These are phyloP conservation scores for Malassezia cuniculi DNA, from an alignment of 1,284 basidiomycete species.

Conservation along the genomic window DNA sequence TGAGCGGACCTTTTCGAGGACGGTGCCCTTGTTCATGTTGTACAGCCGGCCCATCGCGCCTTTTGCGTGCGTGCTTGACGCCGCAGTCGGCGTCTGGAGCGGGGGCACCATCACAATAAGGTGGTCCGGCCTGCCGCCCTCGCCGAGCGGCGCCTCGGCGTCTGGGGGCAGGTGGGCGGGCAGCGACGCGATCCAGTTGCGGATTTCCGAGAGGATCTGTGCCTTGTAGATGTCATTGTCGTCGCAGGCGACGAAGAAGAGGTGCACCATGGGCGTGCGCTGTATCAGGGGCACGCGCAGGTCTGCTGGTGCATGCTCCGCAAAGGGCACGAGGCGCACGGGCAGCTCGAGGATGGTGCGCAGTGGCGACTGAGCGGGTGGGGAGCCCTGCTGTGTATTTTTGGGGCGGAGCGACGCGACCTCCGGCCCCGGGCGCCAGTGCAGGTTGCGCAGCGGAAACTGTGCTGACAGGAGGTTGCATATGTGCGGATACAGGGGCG, in stretches of 20 bases:
- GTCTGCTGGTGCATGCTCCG: not conserved
- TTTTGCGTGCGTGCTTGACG: conserved; percentile 4
- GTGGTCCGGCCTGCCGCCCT: conserved; percentile 13
- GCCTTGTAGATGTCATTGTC: conserved; percentile 42
- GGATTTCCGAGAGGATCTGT: conserved; percentile 36
- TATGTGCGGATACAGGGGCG: conserved; percentile 25
- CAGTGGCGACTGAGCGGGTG: not conserved
- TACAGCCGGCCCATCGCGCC: conserved; percentile 48
- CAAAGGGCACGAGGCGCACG: conserved; percentile 6
- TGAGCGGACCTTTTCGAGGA: conserved; percentile 76
- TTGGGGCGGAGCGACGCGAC: conserved; percentile 1
- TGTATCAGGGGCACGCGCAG: conserved; percentile 1
- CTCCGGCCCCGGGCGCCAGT: conserved; percentile 26
- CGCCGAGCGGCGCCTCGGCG: conserved; percentile 14
- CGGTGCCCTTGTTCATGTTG: conserved; percentile 64
- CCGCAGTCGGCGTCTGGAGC: conserved; percentile 19
- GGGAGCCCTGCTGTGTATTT: not conserved
- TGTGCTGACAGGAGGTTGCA: conserved; percentile 24
- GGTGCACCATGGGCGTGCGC: conserved; percentile 28
- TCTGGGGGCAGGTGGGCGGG: conserved; percentile 14
- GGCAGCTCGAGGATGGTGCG: conserved; percentile 8
- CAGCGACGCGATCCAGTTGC: conserved; percentile 37
- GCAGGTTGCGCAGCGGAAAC: conserved; percentile 39
- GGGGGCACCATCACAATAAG: conserved; percentile 37
- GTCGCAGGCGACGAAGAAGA: conserved; percentile 38